Conservation (phyloP, 2,329 filamentous ascomycete species). For the Acephala macrosclerotiorum region DNA sequence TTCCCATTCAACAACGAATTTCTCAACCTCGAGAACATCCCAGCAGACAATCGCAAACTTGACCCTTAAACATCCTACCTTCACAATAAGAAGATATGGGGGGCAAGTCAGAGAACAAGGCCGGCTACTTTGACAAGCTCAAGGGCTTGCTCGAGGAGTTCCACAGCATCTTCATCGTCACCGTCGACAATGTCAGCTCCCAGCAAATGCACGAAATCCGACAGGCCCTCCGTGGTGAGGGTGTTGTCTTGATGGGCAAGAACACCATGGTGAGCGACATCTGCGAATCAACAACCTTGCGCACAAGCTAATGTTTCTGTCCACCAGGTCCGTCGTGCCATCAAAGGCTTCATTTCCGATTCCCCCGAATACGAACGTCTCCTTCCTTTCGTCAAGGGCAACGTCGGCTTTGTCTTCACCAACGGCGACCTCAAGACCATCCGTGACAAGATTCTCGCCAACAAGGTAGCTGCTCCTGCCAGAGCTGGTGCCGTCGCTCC, state of each 20-base stretch:
- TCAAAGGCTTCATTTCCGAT: slow-evolving; percentile 92
- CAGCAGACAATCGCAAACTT: slow-evolving; percentile 45
- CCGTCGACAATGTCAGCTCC: slow-evolving; percentile 98
- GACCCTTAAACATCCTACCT: slow-evolving; percentile 99
- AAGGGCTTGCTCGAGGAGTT: slow-evolving; percentile 96
- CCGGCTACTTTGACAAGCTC: slow-evolving; percentile 99
- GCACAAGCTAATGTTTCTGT: slow-evolving; percentile 27
- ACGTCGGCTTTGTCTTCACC: slow-evolving; percentile 99
- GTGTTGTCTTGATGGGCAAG: slow-evolving; percentile 99
- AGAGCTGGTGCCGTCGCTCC: slow-evolving; percentile 98
- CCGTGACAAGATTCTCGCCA: slow-evolving; percentile 93
- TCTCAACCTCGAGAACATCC: slow-evolving; percentile 34
- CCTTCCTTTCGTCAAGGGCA: slow-evolving; percentile 94
- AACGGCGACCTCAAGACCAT: slow-evolving; percentile 91
- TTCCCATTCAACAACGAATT: slow-evolving; percentile 16
- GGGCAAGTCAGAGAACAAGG: slow-evolving; percentile 95
- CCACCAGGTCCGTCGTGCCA: slow-evolving; percentile 85
- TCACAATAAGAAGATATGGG: slow-evolving; percentile 97
- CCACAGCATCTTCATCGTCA: slow-evolving; percentile 97
- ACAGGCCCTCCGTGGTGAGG: slow-evolving; percentile 85
- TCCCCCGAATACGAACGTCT: slow-evolving; percentile 98
- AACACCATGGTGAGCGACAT: slow-evolving; percentile 88
- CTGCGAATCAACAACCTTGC: neutral
- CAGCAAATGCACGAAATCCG: slow-evolving; percentile 99
- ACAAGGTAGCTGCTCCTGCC: slow-evolving; percentile 97